A percentile compares a stretch with the other conserved stretches of the same genome.
phyloP scores from a whole-genome alignment of 2,329 filamentous ascomycete genomes.

The Clonostachys byssicola region DNA sequence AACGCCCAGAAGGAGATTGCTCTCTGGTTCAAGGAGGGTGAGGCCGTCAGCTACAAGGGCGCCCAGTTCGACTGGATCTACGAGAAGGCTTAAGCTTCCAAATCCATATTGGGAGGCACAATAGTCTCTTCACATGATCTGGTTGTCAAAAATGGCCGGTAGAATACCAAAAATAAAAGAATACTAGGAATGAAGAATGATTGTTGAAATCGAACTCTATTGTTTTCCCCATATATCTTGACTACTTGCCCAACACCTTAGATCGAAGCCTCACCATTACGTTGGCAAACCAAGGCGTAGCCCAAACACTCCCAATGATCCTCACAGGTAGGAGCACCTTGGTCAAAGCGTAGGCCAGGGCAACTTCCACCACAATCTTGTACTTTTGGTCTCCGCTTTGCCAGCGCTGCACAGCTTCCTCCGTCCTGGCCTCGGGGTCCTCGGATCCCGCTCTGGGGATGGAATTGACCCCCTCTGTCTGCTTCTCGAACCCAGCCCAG shows the following conservation, averaged over 20 bases:
- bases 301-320: conserved; percentile 77
- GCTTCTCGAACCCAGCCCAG: conserved; percentile 65
- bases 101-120: background rate
- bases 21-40: conserved; percentile 92
- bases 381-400: conserved; percentile 39
- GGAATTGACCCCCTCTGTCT: no score
- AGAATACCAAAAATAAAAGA: background rate
- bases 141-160: background rate
- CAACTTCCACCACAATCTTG: conserved; percentile 64
- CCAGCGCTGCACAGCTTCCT: conserved; percentile 27
- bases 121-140: background rate
- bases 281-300: conserved; percentile 87
- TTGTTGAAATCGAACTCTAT: no score
- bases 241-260: conserved; percentile 1
- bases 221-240: background rate
- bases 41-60: conserved; percentile 81
- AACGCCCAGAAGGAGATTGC: conserved; percentile 99
- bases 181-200: background rate
- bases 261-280: conserved; percentile 39
- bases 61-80: conserved; percentile 92
- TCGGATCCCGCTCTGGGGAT: conserved; percentile 5
- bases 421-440: conserved; percentile 8
- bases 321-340: conserved; percentile 79
- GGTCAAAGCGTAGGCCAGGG: conserved; percentile 85
- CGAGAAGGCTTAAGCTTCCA: conserved; percentile 65